Evolutionary conservation across 495 filamentous ascomycete genomes (phyloP).

Genomic region (Annulohypoxylon stygium): DNA sequence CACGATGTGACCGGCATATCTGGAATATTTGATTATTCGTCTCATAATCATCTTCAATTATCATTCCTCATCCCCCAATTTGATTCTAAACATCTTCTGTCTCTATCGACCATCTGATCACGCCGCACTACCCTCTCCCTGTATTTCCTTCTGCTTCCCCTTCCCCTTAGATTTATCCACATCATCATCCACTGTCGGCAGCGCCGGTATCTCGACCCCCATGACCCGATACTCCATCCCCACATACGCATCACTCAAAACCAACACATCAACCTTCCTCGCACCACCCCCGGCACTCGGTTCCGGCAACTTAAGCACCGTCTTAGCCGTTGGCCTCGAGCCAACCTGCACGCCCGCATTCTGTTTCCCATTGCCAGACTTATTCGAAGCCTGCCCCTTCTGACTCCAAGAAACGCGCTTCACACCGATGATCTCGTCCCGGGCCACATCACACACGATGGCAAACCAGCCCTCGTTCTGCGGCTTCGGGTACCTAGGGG

Average conservation of each 20-base stretch:
- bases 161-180: conserved; percentile 50
- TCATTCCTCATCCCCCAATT: background rate
- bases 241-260: conserved; percentile 89
- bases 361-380: conserved; percentile 17
- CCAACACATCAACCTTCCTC: conserved; percentile 74
- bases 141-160: conserved; percentile 8
- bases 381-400: conserved; percentile 21
- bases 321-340: conserved; percentile 60
- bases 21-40: too few relatives aligned
- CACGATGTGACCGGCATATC: background rate
- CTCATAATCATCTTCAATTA: background rate
- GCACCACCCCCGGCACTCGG: conserved; percentile 48
- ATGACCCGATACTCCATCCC: conserved; percentile 77
- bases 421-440: conserved; percentile 83
- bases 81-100: background rate
- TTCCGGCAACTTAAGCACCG: conserved; percentile 73
- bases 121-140: conserved; percentile 29
- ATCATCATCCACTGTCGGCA: conserved; percentile 54
- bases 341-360: conserved; percentile 44
- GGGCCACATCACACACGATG: conserved; percentile 72
- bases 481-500: conserved; percentile 91
- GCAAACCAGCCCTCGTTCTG: conserved; percentile 97
- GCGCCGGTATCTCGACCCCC: conserved; percentile 65
- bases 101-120: background rate
- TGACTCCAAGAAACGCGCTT: conserved; percentile 83